phyloP scores from a whole-genome alignment of 306 rosid genomes.

The Glycine soja region DNA sequence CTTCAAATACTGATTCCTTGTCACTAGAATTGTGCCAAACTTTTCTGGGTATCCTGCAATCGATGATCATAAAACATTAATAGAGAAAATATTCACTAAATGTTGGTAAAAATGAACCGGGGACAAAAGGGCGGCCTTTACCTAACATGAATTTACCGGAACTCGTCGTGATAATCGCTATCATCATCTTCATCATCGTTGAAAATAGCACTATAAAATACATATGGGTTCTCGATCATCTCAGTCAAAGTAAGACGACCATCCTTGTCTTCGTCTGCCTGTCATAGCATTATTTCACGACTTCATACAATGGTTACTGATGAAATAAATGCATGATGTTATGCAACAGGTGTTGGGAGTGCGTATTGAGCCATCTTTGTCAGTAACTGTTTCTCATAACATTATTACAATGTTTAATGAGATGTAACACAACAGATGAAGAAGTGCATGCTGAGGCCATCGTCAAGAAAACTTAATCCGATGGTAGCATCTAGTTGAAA shows the following conservation, averaged over 20 bases:
- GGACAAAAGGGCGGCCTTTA: slow-evolving; percentile 31
- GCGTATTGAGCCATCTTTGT: slow-evolving; percentile 26
- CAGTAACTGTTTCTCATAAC: slow-evolving; percentile 19
- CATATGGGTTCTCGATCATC: slow-evolving; percentile 96
- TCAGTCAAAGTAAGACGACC: slow-evolving; percentile 82
- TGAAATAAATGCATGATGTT: slow-evolving; percentile 48
- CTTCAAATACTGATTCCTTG: slow-evolving; percentile 40
- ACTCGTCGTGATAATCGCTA: slow-evolving; percentile 73
- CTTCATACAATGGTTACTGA: slow-evolving; percentile 18
- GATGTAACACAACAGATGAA: slow-evolving; percentile 21
- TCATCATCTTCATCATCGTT: slow-evolving; percentile 81
- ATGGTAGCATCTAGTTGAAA: slow-evolving; percentile 7
- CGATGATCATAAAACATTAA: slow-evolving; percentile 12
- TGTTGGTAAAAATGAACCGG: slow-evolving; percentile 23
- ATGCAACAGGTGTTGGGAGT: slow-evolving; percentile 41
- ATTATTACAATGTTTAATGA: slow-evolving; percentile 33
- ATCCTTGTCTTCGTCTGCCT: slow-evolving; percentile 92
- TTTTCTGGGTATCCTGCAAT: slow-evolving; percentile 55
- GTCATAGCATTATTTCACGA: slow-evolving; percentile 48
- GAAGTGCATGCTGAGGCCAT: slow-evolving; percentile 12
- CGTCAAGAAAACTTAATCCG: neutral
- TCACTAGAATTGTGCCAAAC: slow-evolving; percentile 30
- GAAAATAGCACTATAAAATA: slow-evolving; percentile 93
- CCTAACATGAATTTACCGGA: slow-evolving; percentile 68
- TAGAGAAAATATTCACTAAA: slow-evolving; percentile 2